Evolutionary conservation across 2,329 filamentous ascomycete genomes (phyloP), one percentile per base, ranked within the genome.

Genomic region (Aspergillus viridinutans): DNA sequence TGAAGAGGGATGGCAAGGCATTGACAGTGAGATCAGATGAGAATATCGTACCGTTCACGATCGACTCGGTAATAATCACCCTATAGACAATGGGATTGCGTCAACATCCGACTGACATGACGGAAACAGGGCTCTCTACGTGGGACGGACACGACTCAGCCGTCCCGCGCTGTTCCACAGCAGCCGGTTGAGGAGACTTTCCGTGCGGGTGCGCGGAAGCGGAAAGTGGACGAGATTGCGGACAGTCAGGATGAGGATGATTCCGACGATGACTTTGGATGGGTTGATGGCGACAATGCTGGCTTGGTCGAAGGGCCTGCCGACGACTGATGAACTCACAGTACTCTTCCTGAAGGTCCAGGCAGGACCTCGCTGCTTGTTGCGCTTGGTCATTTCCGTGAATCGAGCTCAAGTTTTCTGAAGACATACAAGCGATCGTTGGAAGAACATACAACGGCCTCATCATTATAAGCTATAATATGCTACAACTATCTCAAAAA

Each of bases 1-100:
- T 89, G 67, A 90, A 89, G 71, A 72, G 83, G 40, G 81, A 84
- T 61, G 86, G 87, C 7, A 82, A 79, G 64, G 65, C 67, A 1
- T 43, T 68, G 54, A 54, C 58, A 25, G 67, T 61, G 55, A 68
- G 69, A 38, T 58, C 55, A 53, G 65, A 63, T 38, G 67, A 66
- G 53, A 67, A 69, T 38, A 69, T 76, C 47, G 66, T 78, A 17
- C 64, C 72, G 3, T 80, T 80, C 60, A 56, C 66, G 17, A 75
- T 80, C 61, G 64, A 69, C 32, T 62, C 64, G 59, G 76, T 78
- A 58, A 54, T 67, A 63, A 45, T 40, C 23, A 17, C n/a, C 14
- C 26, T 32, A 9, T 26, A n/a, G 1, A 26, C 17, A 17, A 32
- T 43, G 0, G 20, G 2, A 10, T 23, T 50, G 48, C 14, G 14